phyloP scores from a whole-genome alignment of 1,139 yeast species.

The Yamadazyma diddensiae region DNA sequence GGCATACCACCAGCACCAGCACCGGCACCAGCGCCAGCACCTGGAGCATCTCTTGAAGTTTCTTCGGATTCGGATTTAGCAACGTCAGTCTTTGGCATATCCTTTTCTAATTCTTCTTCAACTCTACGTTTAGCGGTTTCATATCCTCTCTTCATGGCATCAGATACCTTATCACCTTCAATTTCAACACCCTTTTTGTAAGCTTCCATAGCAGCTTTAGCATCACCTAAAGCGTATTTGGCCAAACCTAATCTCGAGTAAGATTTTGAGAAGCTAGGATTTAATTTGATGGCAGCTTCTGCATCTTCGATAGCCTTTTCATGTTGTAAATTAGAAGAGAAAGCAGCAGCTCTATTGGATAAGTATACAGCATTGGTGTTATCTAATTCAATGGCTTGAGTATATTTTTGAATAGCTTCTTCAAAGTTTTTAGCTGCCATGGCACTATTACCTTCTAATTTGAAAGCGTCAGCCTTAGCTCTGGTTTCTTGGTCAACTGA shows the following conservation, averaged over 20 bases:
- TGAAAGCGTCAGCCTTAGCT: conserved; percentile 77
- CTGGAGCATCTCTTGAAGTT: conserved; percentile 23
- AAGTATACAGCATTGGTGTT: conserved; percentile 77
- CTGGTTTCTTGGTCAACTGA: conserved; percentile 55
- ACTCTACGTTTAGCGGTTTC: conserved; percentile 90
- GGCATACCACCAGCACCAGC: conserved; percentile 66
- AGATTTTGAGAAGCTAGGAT: conserved; percentile 84
- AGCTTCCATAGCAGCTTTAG: conserved; percentile 86
- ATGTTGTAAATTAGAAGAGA: conserved; percentile 74
- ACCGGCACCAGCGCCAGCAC: conserved; percentile 59
- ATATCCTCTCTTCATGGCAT: conserved; percentile 89
- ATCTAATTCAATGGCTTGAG: conserved; percentile 74
- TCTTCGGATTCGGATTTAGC: conserved; percentile 12
- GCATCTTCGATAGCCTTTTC: conserved; percentile 84
- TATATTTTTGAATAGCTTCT: conserved; percentile 71
- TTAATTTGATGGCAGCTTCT: conserved; percentile 68
- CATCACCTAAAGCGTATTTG: conserved; percentile 83
- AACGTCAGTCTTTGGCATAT: conserved; percentile 27
- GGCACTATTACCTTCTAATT: conserved; percentile 85
- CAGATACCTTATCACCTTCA: conserved; percentile 83
- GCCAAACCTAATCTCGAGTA: conserved; percentile 96
- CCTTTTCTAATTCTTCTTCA: conserved; percentile 62
- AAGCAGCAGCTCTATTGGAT: conserved; percentile 97
- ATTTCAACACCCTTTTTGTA: conserved; percentile 81
- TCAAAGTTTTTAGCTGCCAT: conserved; percentile 78